Base-by-base conservation (phyloP, 2,329 filamentous ascomycete species). In the Ophiosphaerella korrae region DNA sequence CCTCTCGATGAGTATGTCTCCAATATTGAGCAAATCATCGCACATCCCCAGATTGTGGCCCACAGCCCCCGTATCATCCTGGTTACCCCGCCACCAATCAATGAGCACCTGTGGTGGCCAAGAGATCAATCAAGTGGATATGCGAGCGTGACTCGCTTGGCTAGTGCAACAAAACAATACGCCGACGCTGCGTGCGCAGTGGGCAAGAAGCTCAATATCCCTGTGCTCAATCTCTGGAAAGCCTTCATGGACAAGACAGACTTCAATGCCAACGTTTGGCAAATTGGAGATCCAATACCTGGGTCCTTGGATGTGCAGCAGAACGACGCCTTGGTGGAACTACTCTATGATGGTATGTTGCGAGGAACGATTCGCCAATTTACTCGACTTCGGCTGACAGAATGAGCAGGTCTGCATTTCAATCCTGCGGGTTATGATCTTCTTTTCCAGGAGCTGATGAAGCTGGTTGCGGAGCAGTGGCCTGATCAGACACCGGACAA, bases 51-150 rank as follows among this genome's bases (percentile, higher is more conserved):
- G 50, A 81, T 96, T 52, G 74, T 75, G 49, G 86, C 84, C 5
- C 92, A 97, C 66, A 80, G 82, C 32, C 86, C 89, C 23, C 85
- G 83, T 45, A 87, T 92, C 47, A 79, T 97, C 38, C 77, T 97
- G 5, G 81, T 97, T 41, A 88, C 90, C 0, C 91, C 93, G 23
- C 90, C 92, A 1, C 92, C 92, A 0, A 74, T 95, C 43, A 88
- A 96, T 63, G 88, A 95, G 74, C 86, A 90, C 70, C 83, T 86
- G 53, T 75, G 84, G 76, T 53, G 82, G 82, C 8, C 79, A 78
- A 55, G 64, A 34, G 60, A 78, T 78, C 68, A 70, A 52, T 65
- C 52, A 40, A 77, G 58, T 43, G 75, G 71, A 46, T 72, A 68
- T 46, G 51, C 57, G 33, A 64, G 63, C 55, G 68, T 70, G 24